phyloP scores from a whole-genome alignment of 176 grass and related monocot genomes.

The Phoenix roebelenii region DNA sequence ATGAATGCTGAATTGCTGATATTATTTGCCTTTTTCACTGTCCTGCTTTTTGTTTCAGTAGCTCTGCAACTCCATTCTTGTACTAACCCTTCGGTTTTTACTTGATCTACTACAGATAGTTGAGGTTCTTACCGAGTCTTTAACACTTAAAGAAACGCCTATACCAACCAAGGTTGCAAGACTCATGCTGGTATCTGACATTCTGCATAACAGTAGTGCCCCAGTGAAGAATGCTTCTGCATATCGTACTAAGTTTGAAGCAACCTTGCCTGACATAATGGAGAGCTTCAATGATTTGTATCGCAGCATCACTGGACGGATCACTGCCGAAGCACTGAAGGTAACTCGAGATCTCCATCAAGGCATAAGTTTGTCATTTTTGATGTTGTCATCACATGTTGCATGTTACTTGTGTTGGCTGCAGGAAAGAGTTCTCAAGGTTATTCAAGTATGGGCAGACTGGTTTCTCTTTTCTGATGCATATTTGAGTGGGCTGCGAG shows the following conservation, averaged over 20 bases:
- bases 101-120: constrained; percentile 50
- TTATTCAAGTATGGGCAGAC: constrained; percentile 97
- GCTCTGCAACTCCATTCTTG: background rate
- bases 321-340: constrained; percentile 98
- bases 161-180: constrained; percentile 96
- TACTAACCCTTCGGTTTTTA: background rate
- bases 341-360: constrained; percentile 18
- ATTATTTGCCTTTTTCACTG: too few relatives aligned
- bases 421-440: constrained; percentile 91
- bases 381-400: too few relatives aligned
- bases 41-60: too few relatives aligned
- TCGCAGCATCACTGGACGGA: constrained; percentile 81
- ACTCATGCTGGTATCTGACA: constrained; percentile 93
- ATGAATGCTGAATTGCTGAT: too few relatives aligned
- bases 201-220: constrained; percentile 96
- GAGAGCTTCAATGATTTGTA: constrained; percentile 97
- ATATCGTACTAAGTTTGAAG: constrained; percentile 96
- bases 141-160: constrained; percentile 85
- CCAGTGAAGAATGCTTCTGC: constrained; percentile 95
- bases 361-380: too few relatives aligned
- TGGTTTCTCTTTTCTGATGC: constrained; percentile 99
- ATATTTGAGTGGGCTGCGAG: constrained; percentile 78
- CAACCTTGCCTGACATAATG: constrained; percentile 74
- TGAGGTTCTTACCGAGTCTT: constrained; percentile 89
- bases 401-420: constrained; percentile 6